phyloP scores from a whole-genome alignment of 495 filamentous ascomycete genomes.

The Penicillium ochrochloron region DNA sequence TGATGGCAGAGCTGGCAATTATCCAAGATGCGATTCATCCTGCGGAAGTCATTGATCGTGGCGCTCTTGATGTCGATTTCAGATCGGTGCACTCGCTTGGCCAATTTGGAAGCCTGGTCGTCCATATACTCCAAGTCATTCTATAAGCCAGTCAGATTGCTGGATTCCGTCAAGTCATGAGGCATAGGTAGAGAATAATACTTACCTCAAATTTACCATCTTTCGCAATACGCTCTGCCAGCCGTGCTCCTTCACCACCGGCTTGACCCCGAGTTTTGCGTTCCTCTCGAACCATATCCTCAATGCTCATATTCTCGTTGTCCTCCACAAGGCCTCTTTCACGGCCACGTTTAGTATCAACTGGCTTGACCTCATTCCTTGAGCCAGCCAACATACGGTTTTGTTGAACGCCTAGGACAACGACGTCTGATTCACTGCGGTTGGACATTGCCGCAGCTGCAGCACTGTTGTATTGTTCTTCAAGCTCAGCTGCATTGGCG shows the following conservation, averaged over 20 bases:
- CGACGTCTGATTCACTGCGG: constrained; percentile 63
- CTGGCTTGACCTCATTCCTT: constrained; percentile 71
- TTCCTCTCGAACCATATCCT: constrained; percentile 95
- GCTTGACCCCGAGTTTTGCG: constrained; percentile 76
- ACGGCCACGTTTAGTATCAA: constrained; percentile 76
- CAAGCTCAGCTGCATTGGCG: constrained; percentile 75
- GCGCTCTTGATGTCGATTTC: constrained; percentile 88
- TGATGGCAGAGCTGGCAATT: constrained; percentile 91
- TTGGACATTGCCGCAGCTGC: constrained; percentile 66
- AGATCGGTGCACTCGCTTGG: constrained; percentile 85
- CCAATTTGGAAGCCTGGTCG: constrained; percentile 90
- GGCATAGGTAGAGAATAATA: background rate
- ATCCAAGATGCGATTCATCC: constrained; percentile 86
- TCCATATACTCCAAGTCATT: constrained; percentile 97
- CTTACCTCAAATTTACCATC: constrained; percentile 84
- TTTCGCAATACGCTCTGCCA: constrained; percentile 91
- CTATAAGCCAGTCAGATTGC: constrained; percentile 45
- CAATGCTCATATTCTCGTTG: constrained; percentile 94
- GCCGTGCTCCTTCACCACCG: constrained; percentile 78
- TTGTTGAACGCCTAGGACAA: constrained; percentile 86
- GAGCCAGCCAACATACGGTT: constrained; percentile 82
- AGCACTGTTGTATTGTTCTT: constrained; percentile 74
- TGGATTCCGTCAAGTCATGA: background rate
- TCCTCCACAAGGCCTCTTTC: constrained; percentile 82
- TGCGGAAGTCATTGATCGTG: constrained; percentile 86